A percentile compares a stretch with the other conserved stretches of the same genome.
Evolutionary conservation across 768 basidiomycete genomes (phyloP).

Genomic region (Polyporus arcularius): DNA sequence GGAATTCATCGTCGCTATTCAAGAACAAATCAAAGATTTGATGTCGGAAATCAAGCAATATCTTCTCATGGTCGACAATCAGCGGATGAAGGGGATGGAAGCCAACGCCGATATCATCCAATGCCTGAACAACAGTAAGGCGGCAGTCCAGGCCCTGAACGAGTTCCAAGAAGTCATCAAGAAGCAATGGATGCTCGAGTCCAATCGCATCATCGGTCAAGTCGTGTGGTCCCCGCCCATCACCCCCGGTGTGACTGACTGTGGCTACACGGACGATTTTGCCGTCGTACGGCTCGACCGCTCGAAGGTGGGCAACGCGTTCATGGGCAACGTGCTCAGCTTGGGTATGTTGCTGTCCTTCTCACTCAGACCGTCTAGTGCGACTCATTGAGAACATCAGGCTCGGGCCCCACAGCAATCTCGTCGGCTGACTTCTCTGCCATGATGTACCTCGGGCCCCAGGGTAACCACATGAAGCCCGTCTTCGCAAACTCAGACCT

Average conservation of each 20-base stretch:
- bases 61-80: too few relatives aligned
- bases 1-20: neutral
- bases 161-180: slow-evolving; percentile 10
- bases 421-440: slow-evolving; percentile 4
- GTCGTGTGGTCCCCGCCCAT: slow-evolving; percentile 22
- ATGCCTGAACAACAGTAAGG: too few relatives aligned
- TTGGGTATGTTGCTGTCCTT: slow-evolving; percentile 24
- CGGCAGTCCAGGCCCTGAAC: slow-evolving; percentile 16
- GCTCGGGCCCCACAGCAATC: too few relatives aligned
- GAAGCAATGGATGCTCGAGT: neutral
- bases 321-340: slow-evolving; percentile 24
- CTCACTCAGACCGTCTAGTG: neutral
- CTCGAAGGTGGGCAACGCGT: slow-evolving; percentile 9
- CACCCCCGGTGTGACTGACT: slow-evolving; percentile 2
- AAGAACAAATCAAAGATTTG: neutral
- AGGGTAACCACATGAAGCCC: too few relatives aligned
- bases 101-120: too few relatives aligned
- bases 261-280: slow-evolving; percentile 21
- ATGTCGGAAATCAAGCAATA: too few relatives aligned
- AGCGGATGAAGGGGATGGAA: neutral
- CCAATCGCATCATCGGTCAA: slow-evolving; percentile 18
- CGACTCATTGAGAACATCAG: too few relatives aligned
- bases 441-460: neutral
- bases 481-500: too few relatives aligned
- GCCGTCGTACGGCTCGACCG: slow-evolving; percentile 20